Conservation (phyloP, 75 land plant genomes). For the Cupressus sempervirens region DNA sequence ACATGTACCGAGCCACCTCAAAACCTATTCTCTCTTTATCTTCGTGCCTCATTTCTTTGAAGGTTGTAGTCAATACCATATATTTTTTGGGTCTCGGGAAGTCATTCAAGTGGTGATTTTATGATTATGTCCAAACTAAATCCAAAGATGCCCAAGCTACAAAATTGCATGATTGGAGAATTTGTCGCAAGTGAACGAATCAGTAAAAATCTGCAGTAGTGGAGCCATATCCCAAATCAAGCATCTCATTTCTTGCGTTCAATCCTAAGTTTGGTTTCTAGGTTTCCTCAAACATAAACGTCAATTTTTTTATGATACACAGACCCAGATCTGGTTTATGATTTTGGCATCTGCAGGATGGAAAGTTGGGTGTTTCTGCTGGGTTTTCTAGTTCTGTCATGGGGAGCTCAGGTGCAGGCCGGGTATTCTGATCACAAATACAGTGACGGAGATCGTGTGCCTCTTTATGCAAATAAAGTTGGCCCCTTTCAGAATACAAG, state of each 20-base stretch:
- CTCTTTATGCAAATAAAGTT: conserved; percentile 51
- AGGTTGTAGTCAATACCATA: no score
- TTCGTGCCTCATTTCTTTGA: no score
- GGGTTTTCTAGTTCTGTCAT: conserved; percentile 1
- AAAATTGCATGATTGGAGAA: not conserved
- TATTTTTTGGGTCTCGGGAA: no score
- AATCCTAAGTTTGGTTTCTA: not conserved
- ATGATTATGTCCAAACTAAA: no score
- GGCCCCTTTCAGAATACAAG: conserved; percentile 54
- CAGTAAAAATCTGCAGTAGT: not conserved
- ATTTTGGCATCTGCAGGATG: not conserved
- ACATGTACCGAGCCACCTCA: no score
- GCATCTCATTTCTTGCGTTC: not conserved
- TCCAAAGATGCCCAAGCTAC: not conserved
- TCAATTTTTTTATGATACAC: not conserved
- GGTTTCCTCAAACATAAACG: not conserved
- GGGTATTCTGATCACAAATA: conserved; percentile 24
- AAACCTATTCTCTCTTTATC: no score
- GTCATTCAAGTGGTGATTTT: no score
- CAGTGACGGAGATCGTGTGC: conserved; percentile 26
- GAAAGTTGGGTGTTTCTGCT: not conserved
- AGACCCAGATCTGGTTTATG: not conserved
- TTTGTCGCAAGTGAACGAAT: not conserved
- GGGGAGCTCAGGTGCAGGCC: conserved; percentile 6
- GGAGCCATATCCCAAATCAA: not conserved